Evolutionary conservation across 2,329 filamentous ascomycete species (phyloP).

Genomic region (Pseudogymnoascus sp.): DNA sequence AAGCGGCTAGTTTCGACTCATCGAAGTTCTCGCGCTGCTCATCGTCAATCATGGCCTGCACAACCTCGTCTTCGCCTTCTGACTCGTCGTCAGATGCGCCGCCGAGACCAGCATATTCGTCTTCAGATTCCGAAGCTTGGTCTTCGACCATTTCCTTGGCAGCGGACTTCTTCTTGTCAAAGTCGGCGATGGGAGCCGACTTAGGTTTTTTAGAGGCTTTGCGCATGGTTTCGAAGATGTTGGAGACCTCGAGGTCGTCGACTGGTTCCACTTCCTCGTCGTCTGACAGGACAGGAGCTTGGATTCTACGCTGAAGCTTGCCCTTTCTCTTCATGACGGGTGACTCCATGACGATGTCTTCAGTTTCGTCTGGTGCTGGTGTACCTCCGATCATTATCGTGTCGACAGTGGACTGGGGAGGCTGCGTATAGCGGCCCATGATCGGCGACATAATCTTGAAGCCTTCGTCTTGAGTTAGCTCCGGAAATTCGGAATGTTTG

Average conservation of each 20-base stretch:
- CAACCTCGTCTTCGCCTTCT: slow-evolving; percentile 63
- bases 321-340: slow-evolving; percentile 56
- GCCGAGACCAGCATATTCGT: slow-evolving; percentile 92
- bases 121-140: slow-evolving; percentile 93
- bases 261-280: slow-evolving; percentile 23
- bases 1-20: slow-evolving; percentile 71
- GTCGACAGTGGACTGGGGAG: slow-evolving; percentile 60
- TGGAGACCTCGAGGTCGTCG: slow-evolving; percentile 32
- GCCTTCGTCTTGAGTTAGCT: slow-evolving; percentile 73
- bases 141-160: slow-evolving; percentile 84
- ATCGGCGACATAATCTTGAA: slow-evolving; percentile 67
- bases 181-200: slow-evolving; percentile 40
- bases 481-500: slow-evolving; percentile 58
- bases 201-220: slow-evolving; percentile 54
- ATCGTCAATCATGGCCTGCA: slow-evolving; percentile 77
- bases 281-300: slow-evolving; percentile 34
- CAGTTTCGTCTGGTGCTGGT: slow-evolving; percentile 17
- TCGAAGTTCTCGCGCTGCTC: slow-evolving; percentile 67
- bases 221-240: slow-evolving; percentile 48
- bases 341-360: slow-evolving; percentile 45
- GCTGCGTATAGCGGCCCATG: slow-evolving; percentile 54
- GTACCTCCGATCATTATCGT: slow-evolving; percentile 48
- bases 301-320: slow-evolving; percentile 40
- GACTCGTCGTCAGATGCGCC: slow-evolving; percentile 82
- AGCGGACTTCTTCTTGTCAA: slow-evolving; percentile 78